Base-by-base conservation (phyloP, 768 basidiomycete genomes). In the Cystoderma amianthinum region DNA sequence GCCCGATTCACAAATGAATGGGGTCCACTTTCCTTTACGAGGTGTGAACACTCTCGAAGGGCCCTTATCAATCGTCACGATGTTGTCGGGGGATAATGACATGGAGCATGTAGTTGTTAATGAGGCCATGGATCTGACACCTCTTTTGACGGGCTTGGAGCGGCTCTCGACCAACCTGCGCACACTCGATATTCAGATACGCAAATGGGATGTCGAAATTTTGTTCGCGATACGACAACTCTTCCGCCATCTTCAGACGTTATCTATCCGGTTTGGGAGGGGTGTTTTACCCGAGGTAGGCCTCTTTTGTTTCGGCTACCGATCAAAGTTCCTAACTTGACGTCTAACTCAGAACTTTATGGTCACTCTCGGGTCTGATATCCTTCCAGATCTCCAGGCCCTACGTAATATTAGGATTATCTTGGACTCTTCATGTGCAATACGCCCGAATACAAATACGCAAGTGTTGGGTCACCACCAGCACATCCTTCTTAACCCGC, bases 171-270 rank as follows among this genome's bases (percentile, higher is more conserved):
- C 39, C 20, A 42, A 48, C 3, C 36, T 61, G 0, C 38, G 45
- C 5, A 46, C 45, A 4, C 36, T 63, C 13, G 54, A 59, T n/a
- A 32, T 63, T 1, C 48, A 54, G 24, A 40, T 61, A 1, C 39
- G 50, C 7, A 44, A 45, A 11, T 63, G 59, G 56, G 61, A 63
- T 23, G 48, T 57, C 2, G 61, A 63, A 44, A 42, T 61, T 5
- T 44, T 61, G 7, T 63, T 56, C 30, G 61, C 61, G 0, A 48
- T 58, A 9, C 51, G 53, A 12, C 36, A 51, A 2, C 40, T 63
- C 1, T 63, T 61, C 36, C 41, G 42, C 11, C n/a, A 33, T 24
- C 19, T 52, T 6, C 23, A 38, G 15, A 46, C 46, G n/a, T 37
- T 63, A 21, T 45, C 53, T 3, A 43, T 63, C 4, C 41, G 53